Evolutionary conservation across 2,329 filamentous ascomycete genomes (phyloP), one percentile per base, ranked within the genome.

Genomic region (Alternaria atra): DNA sequence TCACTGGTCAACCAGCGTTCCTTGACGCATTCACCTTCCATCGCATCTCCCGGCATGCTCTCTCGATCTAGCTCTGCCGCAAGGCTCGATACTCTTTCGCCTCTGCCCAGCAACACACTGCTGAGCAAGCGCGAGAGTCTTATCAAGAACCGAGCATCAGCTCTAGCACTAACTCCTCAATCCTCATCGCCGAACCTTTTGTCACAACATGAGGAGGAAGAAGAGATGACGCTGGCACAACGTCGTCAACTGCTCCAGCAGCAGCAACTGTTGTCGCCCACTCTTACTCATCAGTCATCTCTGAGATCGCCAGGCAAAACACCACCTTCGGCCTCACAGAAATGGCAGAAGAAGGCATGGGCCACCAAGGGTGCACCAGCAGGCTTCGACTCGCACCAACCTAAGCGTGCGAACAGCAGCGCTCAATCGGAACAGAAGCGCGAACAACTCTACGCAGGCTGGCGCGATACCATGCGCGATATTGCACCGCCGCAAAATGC

Each of bases 221-320:
- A 94, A 61, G 87, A 93, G 57, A 83, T 94, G 66, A 89, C 91
- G 0, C 83, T 95, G 17, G 90, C 87, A 42, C 87, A 91, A 69
- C 88, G 91, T 54, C 72, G 77, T 62, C 72, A 73, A 15, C 54
- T 79, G 15, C 73, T 82, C 10, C 77, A 81, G 61, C 63, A 72
- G 17, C 73, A 78, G 29, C 70, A 73, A 42, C 42, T 59, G 13
- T 53, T 59, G 23, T 55, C 66, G n/a, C 55, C 63, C 5, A 25
- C 44, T 17, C 51, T 66, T 25, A 61, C 63, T n/a, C 52, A 66
- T 12, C 65, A 67, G 40, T 15, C 60, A 5, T 61, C 67, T 2
- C 6, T 64, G 2, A 51, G 60, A 1, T 67, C 68, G 23, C 68
- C 63, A 9, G 55, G 63, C 8, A 51, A 57, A 29, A 53, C 62